These are phyloP conservation scores for Pyricularia grisea DNA, from an alignment of 2,329 filamentous ascomycete species.

Conservation along the genomic window DNA sequence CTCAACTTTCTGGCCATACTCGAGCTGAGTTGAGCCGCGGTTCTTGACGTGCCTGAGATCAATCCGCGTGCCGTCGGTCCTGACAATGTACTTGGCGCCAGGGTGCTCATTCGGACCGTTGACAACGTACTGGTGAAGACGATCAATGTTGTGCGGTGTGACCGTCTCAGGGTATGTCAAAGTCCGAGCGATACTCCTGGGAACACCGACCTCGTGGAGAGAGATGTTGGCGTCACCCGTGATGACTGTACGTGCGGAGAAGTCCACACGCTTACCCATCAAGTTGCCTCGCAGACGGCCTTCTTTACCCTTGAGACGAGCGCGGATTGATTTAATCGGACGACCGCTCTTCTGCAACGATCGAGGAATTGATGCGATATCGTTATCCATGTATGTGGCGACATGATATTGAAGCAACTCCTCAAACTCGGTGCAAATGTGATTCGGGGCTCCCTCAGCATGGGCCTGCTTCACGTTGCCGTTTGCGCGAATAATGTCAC, in stretches of 20 bases:
- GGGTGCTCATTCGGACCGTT: conserved; percentile 94
- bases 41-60: conserved; percentile 90
- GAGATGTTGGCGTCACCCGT: conserved; percentile 96
- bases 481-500: conserved; percentile 97
- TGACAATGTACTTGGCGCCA: conserved; percentile 92
- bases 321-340: conserved; percentile 92
- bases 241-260: conserved; percentile 98
- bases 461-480: conserved; percentile 87
- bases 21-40: conserved; percentile 73
- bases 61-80: conserved; percentile 86
- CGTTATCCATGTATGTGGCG: conserved; percentile 99
- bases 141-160: conserved; percentile 94
- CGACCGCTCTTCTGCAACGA: conserved; percentile 95
- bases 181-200: conserved; percentile 82
- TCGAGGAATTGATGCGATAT: conserved; percentile 90
- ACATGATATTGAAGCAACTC: conserved; percentile 93
- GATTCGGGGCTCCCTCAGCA: conserved; percentile 81
- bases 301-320: conserved; percentile 97
- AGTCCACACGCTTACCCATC: conserved; percentile 99
- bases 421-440: conserved; percentile 87
- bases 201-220: conserved; percentile 94
- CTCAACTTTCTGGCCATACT: conserved; percentile 98
- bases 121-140: conserved; percentile 78
- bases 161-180: conserved; percentile 96
- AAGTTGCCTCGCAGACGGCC: conserved; percentile 94